Evolutionary conservation across 768 basidiomycete genomes (phyloP), one percentile per base, ranked within the genome.

Genomic region (Lactifluus piperatus): DNA sequence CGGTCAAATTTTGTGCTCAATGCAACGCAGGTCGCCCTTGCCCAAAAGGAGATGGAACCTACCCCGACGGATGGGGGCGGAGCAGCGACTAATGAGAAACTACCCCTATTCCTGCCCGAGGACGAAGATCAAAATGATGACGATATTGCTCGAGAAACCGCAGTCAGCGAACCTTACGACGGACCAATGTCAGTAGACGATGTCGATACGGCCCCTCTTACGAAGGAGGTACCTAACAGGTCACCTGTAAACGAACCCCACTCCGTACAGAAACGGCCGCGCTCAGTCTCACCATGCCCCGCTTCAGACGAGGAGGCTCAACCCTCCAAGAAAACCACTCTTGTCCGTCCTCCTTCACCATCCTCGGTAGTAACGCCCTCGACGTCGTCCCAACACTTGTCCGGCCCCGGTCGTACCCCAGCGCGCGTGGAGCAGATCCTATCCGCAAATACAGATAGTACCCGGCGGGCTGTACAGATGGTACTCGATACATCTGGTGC

Each of bases 401-500:
- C 43, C n/a, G 59, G 59, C 3, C 54, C 59, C 1, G 63, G 63
- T 22, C 63, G 63, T 14, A 54, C 61, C 4, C 57, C 54, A 10
- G 63, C 62, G 20, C 62, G 62, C 18, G 63, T 64, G 2, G 63
- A 64, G 29, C 48, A 52, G 34, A 64, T 64, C 18, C 24, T 64
- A 18, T 54, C 51, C 7, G 51, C 44, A 20, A 47, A 56, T 44
- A 57, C 58, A 29, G 58, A 68, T 67, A 32, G 55, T 45, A 29
- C 65, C 66, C 66, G 63, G 63, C 60, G 68, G 58, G 44, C 69
- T 51, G 67, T 72, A 6, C 75, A 80, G 64, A 73, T 77, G 58
- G 75, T 81, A 4, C 67, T 85, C 34, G 76, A 74, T 64, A 86
- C 86, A 0, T 71, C 74, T 4, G 69, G 72, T 5, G 79, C 84